Conservation (phyloP, 768 basidiomycete species). For the Calocera cornea region DNA sequence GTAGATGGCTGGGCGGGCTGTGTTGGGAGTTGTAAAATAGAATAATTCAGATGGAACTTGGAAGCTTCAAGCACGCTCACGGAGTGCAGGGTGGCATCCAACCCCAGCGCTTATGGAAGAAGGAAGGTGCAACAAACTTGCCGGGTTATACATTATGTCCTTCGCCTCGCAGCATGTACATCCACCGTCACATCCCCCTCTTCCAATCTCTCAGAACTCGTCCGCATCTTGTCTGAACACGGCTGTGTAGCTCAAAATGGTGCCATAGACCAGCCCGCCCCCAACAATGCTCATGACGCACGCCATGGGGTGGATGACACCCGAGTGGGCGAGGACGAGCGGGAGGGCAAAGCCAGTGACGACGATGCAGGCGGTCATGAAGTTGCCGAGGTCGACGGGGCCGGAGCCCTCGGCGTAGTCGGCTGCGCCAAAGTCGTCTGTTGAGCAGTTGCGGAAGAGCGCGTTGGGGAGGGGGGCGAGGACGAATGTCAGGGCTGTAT, state of each 20-base stretch:
- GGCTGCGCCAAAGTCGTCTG: conserved; percentile 64
- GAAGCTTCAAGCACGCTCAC: too few species aligned
- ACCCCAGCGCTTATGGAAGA: too few species aligned
- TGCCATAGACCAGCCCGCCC: conserved; percentile 84
- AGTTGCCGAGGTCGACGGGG: conserved; percentile 81
- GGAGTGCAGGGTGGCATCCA: too few species aligned
- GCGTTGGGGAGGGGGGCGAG: conserved; percentile 93
- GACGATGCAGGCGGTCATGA: conserved; percentile 80
- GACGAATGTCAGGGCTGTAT: conserved; percentile 78
- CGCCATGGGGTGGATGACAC: conserved; percentile 69
- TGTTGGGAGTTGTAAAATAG: not conserved
- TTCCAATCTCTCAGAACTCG: conserved; percentile 47
- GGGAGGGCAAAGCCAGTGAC: conserved; percentile 90
- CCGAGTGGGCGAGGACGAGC: conserved; percentile 80
- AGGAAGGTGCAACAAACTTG: too few species aligned
- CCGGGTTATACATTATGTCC: too few species aligned
- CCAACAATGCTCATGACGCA: conserved; percentile 91
- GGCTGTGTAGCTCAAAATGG: conserved; percentile 76
- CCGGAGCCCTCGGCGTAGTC: conserved; percentile 51
- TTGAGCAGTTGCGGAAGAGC: conserved; percentile 80
- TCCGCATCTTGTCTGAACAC: conserved; percentile 69
- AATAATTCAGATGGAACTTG: too few species aligned
- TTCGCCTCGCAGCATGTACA: too few species aligned
- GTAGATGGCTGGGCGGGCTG: conserved; percentile 5
- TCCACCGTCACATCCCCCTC: not conserved